Conservation (phyloP, 2,329 filamentous ascomycete species). For the Fusarium verrucosum region DNA sequence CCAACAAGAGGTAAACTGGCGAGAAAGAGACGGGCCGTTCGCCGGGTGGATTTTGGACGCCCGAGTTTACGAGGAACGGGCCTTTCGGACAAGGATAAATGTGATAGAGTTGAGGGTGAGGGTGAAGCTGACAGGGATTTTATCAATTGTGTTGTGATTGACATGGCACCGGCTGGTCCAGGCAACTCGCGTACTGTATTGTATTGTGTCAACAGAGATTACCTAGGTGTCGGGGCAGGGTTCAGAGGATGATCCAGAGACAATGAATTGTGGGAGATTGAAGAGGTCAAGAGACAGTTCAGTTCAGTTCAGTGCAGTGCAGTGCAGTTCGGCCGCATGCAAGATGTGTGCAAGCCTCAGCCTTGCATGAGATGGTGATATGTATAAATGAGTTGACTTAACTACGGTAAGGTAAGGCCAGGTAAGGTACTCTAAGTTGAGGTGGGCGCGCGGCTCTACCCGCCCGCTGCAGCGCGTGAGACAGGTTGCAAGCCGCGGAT, state of each 20-base stretch:
- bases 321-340: background rate
- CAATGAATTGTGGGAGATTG: background rate
- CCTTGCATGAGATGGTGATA: slow-evolving; percentile 15
- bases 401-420: too few species aligned
- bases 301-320: too few species aligned
- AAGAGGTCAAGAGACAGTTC: background rate
- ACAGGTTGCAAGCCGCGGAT: slow-evolving; percentile 24
- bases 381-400: background rate
- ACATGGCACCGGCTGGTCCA: slow-evolving; percentile 7
- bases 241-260: background rate
- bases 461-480: slow-evolving; percentile 29
- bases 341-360: background rate
- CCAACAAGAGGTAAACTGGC: slow-evolving; percentile 1
- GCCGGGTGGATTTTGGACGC: slow-evolving; percentile 17
- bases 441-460: slow-evolving; percentile 31
- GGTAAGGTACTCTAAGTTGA: background rate
- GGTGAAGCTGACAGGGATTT: slow-evolving; percentile 6
- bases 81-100: slow-evolving; percentile 7
- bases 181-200: slow-evolving; percentile 15
- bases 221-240: background rate
- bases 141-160: slow-evolving; percentile 13
- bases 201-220: slow-evolving; percentile 9
- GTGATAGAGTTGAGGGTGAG: slow-evolving; percentile 6
- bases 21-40: slow-evolving; percentile 21
- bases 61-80: slow-evolving; percentile 14